Percentiles rank a stretch among this genome's conserved stretches.
phyloP scores from a whole-genome alignment of 139 green algal genomes.

The Zygnema cylindricum region DNA sequence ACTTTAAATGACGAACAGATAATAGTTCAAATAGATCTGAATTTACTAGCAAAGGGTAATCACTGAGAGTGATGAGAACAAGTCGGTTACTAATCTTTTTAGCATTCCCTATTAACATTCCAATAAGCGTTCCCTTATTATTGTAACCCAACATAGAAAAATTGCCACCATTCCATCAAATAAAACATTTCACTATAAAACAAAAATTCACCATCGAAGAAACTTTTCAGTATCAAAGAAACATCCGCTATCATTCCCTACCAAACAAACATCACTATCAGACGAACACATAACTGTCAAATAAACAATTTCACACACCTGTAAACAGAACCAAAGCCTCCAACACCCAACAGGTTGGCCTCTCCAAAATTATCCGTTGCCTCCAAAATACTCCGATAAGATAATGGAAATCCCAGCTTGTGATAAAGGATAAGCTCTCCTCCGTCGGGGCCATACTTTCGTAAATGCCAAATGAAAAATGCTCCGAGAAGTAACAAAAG shows the following conservation, averaged over 20 bases:
- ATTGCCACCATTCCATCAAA: neutral
- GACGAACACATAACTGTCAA: neutral
- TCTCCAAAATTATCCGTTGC: neutral
- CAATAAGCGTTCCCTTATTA: neutral
- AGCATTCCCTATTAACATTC: too few relatives aligned
- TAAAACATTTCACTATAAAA: neutral
- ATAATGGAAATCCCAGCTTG: neutral
- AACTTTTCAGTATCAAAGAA: neutral
- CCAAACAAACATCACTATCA: neutral
- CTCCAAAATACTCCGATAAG: neutral
- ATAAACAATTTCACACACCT: neutral
- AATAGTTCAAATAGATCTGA: too few relatives aligned
- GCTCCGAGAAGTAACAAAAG: neutral
- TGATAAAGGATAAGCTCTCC: constrained; percentile 9
- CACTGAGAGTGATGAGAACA: too few relatives aligned
- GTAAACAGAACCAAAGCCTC: constrained; percentile 14
- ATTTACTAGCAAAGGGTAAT: too few relatives aligned
- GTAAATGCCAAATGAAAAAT: neutral
- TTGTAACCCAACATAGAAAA: neutral
- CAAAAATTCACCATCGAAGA: neutral
- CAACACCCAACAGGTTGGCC: neutral
- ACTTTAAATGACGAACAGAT: too few relatives aligned
- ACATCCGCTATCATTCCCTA: neutral
- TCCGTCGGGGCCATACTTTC: neutral
- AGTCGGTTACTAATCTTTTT: too few relatives aligned